Percentiles rank a stretch among this genome's conserved stretches.
These are phyloP conservation scores for Leishmania lainsoni DNA, from an alignment of 208 protist genomes.

Conservation along the genomic window DNA sequence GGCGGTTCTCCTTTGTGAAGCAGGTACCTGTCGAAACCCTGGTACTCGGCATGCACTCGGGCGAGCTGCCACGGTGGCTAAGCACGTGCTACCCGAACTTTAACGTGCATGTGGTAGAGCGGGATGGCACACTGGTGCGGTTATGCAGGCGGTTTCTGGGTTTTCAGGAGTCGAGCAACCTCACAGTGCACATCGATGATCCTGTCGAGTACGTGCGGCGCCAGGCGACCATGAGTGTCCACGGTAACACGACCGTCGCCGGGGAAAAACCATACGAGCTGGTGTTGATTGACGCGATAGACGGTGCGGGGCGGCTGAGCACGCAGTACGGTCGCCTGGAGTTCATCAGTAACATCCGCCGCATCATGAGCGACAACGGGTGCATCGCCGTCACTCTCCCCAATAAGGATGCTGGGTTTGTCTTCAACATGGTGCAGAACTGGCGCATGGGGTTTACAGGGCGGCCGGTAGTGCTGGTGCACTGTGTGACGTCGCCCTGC, in stretches of 20 bases:
- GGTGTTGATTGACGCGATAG: conserved; percentile 75
- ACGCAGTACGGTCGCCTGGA: conserved; percentile 79
- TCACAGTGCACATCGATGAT: conserved; percentile 60
- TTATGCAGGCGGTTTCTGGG: conserved; percentile 78
- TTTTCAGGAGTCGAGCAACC: conserved; percentile 78
- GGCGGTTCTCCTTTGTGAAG: conserved; percentile 77
- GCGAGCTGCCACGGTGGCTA: conserved; percentile 83
- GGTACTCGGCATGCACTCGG: conserved; percentile 83
- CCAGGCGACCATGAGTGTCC: conserved; percentile 23
- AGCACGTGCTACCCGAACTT: conserved; percentile 85
- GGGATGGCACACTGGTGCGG: conserved; percentile 78
- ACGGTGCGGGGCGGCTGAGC: conserved; percentile 68
- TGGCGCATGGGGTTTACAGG: conserved; percentile 86
- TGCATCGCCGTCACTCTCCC: conserved; percentile 74
- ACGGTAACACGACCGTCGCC: conserved; percentile 11
- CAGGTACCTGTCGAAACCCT: conserved; percentile 68
- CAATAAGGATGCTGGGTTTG: conserved; percentile 68
- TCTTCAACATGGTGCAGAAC: conserved; percentile 86
- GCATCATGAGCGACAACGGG: conserved; percentile 63
- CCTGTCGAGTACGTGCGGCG: conserved; percentile 71
- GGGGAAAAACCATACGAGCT: conserved; percentile 62
- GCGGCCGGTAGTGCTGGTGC: conserved; percentile 77
- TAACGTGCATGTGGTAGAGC: conserved; percentile 83
- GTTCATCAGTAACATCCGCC: conserved; percentile 75
- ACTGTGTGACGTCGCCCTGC: conserved; percentile 76